Base-by-base conservation (phyloP, 495 filamentous ascomycete genomes). In the Hypoxylon subgilvum region DNA sequence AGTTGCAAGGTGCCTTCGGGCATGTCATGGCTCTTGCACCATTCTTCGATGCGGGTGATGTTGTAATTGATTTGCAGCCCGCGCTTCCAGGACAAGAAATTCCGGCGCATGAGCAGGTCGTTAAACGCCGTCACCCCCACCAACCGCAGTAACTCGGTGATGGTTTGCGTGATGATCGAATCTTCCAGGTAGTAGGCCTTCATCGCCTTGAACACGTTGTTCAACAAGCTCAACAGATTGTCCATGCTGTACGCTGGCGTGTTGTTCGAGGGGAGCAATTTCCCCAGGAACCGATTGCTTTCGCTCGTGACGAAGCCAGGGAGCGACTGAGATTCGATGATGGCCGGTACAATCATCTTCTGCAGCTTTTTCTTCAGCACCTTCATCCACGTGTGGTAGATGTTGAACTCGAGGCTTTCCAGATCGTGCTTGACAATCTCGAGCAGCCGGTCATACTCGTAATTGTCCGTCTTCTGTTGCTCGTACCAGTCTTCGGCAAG, bases 371-470 rank as follows among this genome's bases (percentile, higher is more conserved):
- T 96, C 81, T 99, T 99, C 66, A 99, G 81, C 35, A 96, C 91
- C 80, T 99, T 99, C 94, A 99, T 99, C 94, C 94, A 99, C 7
- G 94, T 99, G 74, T 99, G 95, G 74, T 99, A 99, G 69, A 99
- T 97, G 78, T 99, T 99, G 83, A 99, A 99, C 74, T 99, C 94
- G 36, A 99, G 78, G 72, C 90, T 96, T 77, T 99, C 94, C 43
- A 99, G 79, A 65, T 99, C 94, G 66, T 97, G 94, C 81, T 99
- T 99, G 60, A 97, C 94, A 68, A 99, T 97, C 70, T 99, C 94
- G 66, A 99, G 76, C 27, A 99, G 80, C 57, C 95, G 89, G 75
- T 99, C 95, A 63, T 99, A 99, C 76, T 97, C 94, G 72, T 93
- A 96, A 66, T 99, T 96, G 69, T 97, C 95, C 40, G 92, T 95